A percentile compares a stretch with the other conserved stretches of the same genome.
These are phyloP conservation scores for Panicum miliaceum DNA, from an alignment of 176 grass and related monocot species.

Conservation along the genomic window DNA sequence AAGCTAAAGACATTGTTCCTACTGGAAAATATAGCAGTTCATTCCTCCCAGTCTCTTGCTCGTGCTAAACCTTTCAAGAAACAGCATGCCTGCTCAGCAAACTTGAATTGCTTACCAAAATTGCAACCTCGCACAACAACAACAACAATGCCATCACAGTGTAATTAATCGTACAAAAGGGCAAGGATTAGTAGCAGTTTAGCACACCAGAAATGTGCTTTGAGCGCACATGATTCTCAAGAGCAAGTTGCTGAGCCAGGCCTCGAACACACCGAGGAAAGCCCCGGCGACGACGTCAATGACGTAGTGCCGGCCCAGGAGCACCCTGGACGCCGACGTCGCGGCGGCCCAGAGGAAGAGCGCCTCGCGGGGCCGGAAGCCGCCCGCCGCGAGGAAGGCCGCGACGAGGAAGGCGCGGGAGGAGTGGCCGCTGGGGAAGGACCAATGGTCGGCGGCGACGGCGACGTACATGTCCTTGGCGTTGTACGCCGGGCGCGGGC, in stretches of 20 bases:
- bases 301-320: constrained; percentile 87
- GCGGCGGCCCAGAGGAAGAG: constrained; percentile 68
- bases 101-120: constrained; percentile 24
- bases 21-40: too few relatives aligned
- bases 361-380: constrained; percentile 31
- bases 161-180: not conserved
- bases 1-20: too few relatives aligned
- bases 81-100: not conserved
- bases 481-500: constrained; percentile 85
- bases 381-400: constrained; percentile 52
- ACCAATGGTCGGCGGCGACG: constrained; percentile 81
- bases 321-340: constrained; percentile 80
- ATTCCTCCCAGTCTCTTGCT: not conserved
- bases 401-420: constrained; percentile 86
- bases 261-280: constrained; percentile 79
- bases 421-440: constrained; percentile 89
- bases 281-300: constrained; percentile 77
- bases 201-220: constrained; percentile 50
- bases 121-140: not conserved
- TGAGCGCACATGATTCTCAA: constrained; percentile 34
- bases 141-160: not conserved
- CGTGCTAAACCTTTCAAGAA: not conserved
- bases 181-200: constrained; percentile 30
- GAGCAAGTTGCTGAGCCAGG: constrained; percentile 53
- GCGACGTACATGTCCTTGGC: constrained; percentile 76